Evolutionary conservation across 2,329 filamentous ascomycete genomes (phyloP).

Genomic region (Verticillium nubilum): DNA sequence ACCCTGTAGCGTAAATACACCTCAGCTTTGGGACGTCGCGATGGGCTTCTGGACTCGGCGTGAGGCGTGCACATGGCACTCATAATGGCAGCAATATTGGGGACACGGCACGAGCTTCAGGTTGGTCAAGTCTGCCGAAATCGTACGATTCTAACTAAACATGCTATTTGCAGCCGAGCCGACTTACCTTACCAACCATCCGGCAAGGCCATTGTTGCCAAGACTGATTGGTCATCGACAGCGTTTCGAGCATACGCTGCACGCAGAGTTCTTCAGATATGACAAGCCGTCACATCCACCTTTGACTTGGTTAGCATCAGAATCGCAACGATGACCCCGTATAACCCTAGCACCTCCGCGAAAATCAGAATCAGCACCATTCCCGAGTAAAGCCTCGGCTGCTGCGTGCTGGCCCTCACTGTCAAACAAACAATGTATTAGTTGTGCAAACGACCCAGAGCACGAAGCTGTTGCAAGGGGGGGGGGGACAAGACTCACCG

Average conservation of each 20-base stretch:
- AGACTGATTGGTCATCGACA: too few species aligned
- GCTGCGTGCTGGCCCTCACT: conserved; percentile 41
- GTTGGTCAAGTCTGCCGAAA: not conserved
- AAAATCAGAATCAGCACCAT: conserved; percentile 45
- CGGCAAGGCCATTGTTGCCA: not conserved
- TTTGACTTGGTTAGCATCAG: conserved; percentile 40
- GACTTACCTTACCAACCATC: too few species aligned
- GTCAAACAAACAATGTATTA: not conserved
- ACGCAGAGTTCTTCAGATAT: conserved; percentile 14
- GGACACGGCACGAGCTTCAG: not conserved
- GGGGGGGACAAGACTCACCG: conserved; percentile 20
- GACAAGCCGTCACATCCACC: conserved; percentile 30
- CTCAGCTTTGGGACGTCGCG: not conserved
- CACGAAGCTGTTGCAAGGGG: too few species aligned
- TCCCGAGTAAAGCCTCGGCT: conserved; percentile 39
- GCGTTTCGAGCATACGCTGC: not conserved
- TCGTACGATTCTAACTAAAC: not conserved
- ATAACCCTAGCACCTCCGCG: conserved; percentile 38
- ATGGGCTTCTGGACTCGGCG: not conserved
- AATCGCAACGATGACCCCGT: conserved; percentile 42
- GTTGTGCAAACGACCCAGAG: too few species aligned
- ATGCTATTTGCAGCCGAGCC: not conserved
- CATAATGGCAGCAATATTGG: not conserved
- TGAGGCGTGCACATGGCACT: not conserved
- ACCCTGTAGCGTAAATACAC: not conserved